A percentile compares a stretch with the other conserved stretches of the same genome.
phyloP scores from a whole-genome alignment of 2,329 filamentous ascomycete genomes.

The Didymella pomorum region DNA sequence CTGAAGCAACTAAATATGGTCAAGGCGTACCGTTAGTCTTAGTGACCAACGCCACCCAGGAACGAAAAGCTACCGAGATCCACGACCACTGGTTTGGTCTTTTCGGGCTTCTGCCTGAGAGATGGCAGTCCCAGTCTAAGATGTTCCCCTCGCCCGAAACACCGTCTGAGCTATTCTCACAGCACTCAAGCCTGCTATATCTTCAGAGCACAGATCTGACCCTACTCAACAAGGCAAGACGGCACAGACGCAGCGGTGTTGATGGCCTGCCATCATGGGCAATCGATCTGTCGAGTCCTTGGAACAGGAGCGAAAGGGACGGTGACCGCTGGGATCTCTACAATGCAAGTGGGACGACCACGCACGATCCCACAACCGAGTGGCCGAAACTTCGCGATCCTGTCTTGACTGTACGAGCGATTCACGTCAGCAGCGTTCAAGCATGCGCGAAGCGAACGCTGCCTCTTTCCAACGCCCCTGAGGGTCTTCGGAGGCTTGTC shows the following conservation, averaged over 20 bases:
- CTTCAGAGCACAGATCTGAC: neutral
- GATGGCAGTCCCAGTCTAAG: constrained; percentile 4
- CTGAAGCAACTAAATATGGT: neutral
- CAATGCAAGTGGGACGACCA: neutral
- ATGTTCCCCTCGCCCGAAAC: neutral
- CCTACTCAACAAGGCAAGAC: neutral
- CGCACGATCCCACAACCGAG: neutral
- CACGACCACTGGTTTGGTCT: constrained; percentile 18
- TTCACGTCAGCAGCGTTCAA: neutral
- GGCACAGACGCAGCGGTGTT: neutral
- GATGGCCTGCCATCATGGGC: neutral
- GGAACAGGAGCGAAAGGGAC: neutral
- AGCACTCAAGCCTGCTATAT: neutral
- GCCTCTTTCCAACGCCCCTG: neutral
- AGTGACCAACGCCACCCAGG: constrained; percentile 9
- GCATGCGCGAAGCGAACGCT: neutral
- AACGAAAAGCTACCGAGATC: constrained; percentile 12
- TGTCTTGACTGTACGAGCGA: neutral
- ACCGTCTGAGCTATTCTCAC: neutral
- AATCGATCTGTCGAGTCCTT: neutral
- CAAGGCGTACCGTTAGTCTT: neutral
- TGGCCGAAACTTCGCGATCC: neutral
- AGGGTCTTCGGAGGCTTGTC: neutral
- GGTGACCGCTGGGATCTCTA: neutral
- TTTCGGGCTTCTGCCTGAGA: constrained; percentile 16